A percentile compares a stretch with the other conserved stretches of the same genome.
These are phyloP conservation scores for Tremellales sp. DNA, from an alignment of 1,284 basidiomycete species.

Conservation along the genomic window DNA sequence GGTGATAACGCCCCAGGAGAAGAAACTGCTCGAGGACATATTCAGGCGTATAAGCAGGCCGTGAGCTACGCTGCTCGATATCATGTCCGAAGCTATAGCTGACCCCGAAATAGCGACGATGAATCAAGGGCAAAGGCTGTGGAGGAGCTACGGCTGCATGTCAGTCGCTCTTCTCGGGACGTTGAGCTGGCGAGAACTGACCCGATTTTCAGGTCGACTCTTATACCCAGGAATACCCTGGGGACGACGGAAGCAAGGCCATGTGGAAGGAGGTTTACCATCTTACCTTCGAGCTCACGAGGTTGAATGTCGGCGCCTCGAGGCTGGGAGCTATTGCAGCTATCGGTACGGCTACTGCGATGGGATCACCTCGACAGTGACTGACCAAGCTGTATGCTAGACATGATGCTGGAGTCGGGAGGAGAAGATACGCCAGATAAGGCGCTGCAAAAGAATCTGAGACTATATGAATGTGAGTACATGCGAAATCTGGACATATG, in stretches of 20 bases:
- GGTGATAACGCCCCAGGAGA: no score
- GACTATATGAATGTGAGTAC: conserved; percentile 45
- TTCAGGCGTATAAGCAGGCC: background rate
- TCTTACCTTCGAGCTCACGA: conserved; percentile 52
- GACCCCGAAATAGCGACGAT: conserved; percentile 17
- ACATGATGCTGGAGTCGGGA: conserved; percentile 39
- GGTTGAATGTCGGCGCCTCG: conserved; percentile 50
- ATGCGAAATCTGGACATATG: background rate
- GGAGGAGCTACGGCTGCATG: conserved; percentile 35
- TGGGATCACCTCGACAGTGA: background rate
- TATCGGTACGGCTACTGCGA: conserved; percentile 40
- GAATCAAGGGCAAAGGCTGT: conserved; percentile 28
- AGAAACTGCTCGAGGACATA: background rate
- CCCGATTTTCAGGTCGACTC: conserved; percentile 25
- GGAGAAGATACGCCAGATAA: conserved; percentile 46
- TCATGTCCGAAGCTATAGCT: background rate
- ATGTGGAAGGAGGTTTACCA: conserved; percentile 51
- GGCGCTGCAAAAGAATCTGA: conserved; percentile 41
- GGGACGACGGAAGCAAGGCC: conserved; percentile 43
- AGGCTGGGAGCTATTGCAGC: conserved; percentile 51
- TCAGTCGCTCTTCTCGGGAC: conserved; percentile 9
- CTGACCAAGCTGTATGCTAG: conserved; percentile 13
- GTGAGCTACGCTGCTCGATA: conserved; percentile 5
- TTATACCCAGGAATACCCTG: conserved; percentile 43
- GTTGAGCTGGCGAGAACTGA: background rate